Conservation (phyloP, 1,284 basidiomycete genomes). For the Ustilago cynodontis region DNA sequence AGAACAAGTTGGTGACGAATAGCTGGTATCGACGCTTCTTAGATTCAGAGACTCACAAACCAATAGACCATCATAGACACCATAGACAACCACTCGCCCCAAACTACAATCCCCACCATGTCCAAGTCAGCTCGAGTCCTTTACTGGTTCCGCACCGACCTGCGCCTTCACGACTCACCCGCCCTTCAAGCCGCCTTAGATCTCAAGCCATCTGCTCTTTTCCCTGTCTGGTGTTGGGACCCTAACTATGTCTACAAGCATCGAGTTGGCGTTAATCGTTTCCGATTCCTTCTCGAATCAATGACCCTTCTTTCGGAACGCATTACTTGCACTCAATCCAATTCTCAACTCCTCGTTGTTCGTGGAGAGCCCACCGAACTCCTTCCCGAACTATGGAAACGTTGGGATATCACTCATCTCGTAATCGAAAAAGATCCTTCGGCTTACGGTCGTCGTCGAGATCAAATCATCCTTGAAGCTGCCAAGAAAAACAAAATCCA, state of each 20-base stretch:
- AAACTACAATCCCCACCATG: constrained; percentile 19
- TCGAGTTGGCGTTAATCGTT: constrained; percentile 73
- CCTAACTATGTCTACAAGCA: constrained; percentile 72
- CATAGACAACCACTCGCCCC: neutral
- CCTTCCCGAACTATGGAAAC: constrained; percentile 71
- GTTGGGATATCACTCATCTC: constrained; percentile 73
- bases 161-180: constrained; percentile 73
- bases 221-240: constrained; percentile 71
- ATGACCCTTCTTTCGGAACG: constrained; percentile 71
- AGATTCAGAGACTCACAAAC: neutral
- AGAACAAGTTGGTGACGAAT: too few relatives aligned
- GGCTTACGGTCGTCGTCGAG: constrained; percentile 51
- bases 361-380: constrained; percentile 72
- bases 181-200: constrained; percentile 72
- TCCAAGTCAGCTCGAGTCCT: constrained; percentile 68
- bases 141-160: constrained; percentile 74
- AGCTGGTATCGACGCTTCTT: too few relatives aligned
- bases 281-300: constrained; percentile 72
- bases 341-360: constrained; percentile 72
- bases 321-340: constrained; percentile 70
- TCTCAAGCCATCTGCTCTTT: constrained; percentile 71
- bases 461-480: constrained; percentile 33
- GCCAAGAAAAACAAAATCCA: constrained; percentile 54
- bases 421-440: constrained; percentile 69
- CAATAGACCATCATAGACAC: neutral